Conservation (phyloP, 2,329 filamentous ascomycete species). For the Exophiala dermatitidis region DNA sequence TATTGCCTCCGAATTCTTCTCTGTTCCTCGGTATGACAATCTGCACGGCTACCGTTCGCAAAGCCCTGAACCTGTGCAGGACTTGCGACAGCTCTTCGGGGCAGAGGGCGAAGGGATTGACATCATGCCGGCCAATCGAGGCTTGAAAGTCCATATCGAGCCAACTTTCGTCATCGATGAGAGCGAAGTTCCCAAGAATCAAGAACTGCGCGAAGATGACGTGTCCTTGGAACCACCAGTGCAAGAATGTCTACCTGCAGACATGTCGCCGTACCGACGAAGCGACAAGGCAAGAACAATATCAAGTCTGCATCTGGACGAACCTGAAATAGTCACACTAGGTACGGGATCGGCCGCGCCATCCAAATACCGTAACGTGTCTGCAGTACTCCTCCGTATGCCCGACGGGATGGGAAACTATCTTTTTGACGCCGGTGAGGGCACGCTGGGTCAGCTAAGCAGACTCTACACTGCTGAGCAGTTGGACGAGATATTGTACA, state of each 20-base stretch:
- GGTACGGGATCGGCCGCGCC: slow-evolving; percentile 87
- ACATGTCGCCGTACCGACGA: slow-evolving; percentile 1
- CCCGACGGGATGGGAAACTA: slow-evolving; percentile 75
- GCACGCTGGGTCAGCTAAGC: slow-evolving; percentile 78
- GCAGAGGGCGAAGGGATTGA: not conserved
- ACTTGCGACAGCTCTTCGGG: not conserved
- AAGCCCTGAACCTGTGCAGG: not conserved
- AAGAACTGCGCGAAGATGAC: slow-evolving; percentile 27
- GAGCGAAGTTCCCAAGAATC: slow-evolving; percentile 27
- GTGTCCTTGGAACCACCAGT: slow-evolving; percentile 27
- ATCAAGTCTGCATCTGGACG: slow-evolving; percentile 61
- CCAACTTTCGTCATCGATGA: slow-evolving; percentile 37
- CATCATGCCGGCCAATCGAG: slow-evolving; percentile 35
- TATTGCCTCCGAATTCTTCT: slow-evolving; percentile 68
- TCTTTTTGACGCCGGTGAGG: slow-evolving; percentile 85
- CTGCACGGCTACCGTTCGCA: slow-evolving; percentile 5
- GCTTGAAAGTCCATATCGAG: slow-evolving; percentile 40
- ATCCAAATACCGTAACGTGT: slow-evolving; percentile 93
- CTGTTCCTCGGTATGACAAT: slow-evolving; percentile 60
- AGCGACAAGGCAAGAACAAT: slow-evolving; percentile 37
- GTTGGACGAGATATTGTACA: slow-evolving; percentile 62
- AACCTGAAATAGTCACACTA: slow-evolving; percentile 77
- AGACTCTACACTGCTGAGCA: slow-evolving; percentile 62
- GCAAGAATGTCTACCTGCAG: slow-evolving; percentile 25
- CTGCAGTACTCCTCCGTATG: slow-evolving; percentile 73